A percentile compares a stretch with the other conserved stretches of the same genome.
These are phyloP conservation scores for Stagonosporopsis rhizophila DNA, from an alignment of 2,329 filamentous ascomycete species.

Conservation along the genomic window DNA sequence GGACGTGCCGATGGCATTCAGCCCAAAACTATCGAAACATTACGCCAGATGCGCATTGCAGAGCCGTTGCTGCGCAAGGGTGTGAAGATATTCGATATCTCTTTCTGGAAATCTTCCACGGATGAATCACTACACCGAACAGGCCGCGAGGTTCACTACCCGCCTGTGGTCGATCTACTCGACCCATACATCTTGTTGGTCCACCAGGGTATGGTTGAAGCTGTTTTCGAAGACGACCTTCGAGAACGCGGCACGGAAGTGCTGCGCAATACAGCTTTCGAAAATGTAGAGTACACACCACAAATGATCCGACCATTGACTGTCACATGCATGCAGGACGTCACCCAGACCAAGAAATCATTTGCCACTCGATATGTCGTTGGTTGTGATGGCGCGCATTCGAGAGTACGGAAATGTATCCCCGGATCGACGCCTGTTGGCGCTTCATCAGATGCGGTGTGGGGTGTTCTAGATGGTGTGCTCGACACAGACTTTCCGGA, in stretches of 20 bases:
- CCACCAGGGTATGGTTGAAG: constrained; percentile 79
- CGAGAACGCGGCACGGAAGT: constrained; percentile 69
- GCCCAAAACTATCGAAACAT: constrained; percentile 79
- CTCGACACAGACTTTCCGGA: constrained; percentile 76
- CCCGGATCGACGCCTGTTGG: constrained; percentile 55
- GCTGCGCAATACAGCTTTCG: constrained; percentile 68
- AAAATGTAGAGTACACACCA: constrained; percentile 55
- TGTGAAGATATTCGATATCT: constrained; percentile 75
- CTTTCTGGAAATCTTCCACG: constrained; percentile 64
- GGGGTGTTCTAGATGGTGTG: constrained; percentile 76
- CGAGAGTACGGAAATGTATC: constrained; percentile 71
- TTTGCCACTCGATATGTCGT: constrained; percentile 70
- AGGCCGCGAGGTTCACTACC: constrained; percentile 73
- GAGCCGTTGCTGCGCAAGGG: constrained; percentile 71
- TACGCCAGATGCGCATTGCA: constrained; percentile 75
- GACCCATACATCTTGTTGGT: constrained; percentile 63
- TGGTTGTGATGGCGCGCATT: constrained; percentile 77
- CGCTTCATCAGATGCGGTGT: constrained; percentile 64
- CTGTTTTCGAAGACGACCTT: constrained; percentile 73
- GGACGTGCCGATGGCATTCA: constrained; percentile 76
- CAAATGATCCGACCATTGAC: constrained; percentile 50
- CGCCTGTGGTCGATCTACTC: constrained; percentile 56
- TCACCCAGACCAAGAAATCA: constrained; percentile 47
- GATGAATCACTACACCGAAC: constrained; percentile 62
- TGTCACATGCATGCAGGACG: constrained; percentile 51